Evolutionary conservation across 2,329 filamentous ascomycete species (phyloP), one percentile per base, ranked within the genome.

Genomic region (Hansfordia pulvinata): DNA sequence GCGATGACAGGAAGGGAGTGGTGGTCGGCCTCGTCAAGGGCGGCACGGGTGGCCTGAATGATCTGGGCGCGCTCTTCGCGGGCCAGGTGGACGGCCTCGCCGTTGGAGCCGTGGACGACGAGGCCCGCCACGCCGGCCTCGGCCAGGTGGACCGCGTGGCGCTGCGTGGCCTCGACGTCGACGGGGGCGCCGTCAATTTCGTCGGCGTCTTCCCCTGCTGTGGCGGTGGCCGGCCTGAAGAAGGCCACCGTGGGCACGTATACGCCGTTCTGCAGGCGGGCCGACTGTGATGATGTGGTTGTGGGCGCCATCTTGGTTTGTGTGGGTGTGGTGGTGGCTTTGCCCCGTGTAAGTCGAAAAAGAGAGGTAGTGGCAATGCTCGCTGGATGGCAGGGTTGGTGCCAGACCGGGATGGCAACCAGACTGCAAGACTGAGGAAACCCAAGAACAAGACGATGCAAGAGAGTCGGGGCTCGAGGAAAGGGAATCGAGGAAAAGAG

Each of bases 41-140:
- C 71, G 32, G 62, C 57, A 11, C 73, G 65, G 3, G 73, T 78
- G 13, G 66, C 59, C 28, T 53, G 54, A n/a, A 69, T 78, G 35
- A 82, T 60, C 28, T 62, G 53, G 27, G 66, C 63, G 25, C 76
- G 64, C 49, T 83, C 76, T n/a, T 64, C 59, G 35, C 67, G 69
- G 27, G 68, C 66, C 8, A 82, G 59, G 42, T 82, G 76, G 3
- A 77, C 74, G 1, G 77, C 77, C 53, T 83, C 78, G 40, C 76
- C 78, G 43, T 82, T 83, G 40, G 72, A 78, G 20, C 76, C 76
- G 46, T 80, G 76, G 4, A 70, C 72, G 12, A 79, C 69, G 27
- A 83, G 57, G 22, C 76, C 76, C 11, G 73, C 62, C 21, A 82
- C 62, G 19, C 75, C 76, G 13, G 72, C 63, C 30, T 64, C 50